Evolutionary conservation across 345 rosid species (phyloP).

Genomic region (Linum trigynum): DNA sequence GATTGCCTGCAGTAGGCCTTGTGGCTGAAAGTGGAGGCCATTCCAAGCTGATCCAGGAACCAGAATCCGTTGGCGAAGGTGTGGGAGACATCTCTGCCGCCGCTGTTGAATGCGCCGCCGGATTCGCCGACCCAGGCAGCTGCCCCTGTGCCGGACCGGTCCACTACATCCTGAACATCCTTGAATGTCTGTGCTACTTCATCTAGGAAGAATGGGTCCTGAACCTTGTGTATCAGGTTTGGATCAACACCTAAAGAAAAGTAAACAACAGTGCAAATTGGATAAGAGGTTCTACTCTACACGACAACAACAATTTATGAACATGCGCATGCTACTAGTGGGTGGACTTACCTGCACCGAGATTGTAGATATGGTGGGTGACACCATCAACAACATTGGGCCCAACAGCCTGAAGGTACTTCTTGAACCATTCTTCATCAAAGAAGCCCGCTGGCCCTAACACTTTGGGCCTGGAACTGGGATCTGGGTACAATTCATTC

Average conservation of each 20-base stretch:
- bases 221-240: conserved; percentile 33
- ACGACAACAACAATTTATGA: background rate
- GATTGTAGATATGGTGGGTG: conserved; percentile 58
- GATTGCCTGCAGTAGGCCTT: conserved; percentile 64
- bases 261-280: background rate
- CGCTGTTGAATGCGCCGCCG: conserved; percentile 63
- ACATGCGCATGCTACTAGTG: background rate
- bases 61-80: conserved; percentile 57
- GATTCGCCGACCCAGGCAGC: conserved; percentile 61
- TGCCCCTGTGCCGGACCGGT: conserved; percentile 38
- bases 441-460: conserved; percentile 52
- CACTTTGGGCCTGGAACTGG: conserved; percentile 28
- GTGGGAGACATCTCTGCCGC: conserved; percentile 49
- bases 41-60: conserved; percentile 61
- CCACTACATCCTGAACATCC: conserved; percentile 18
- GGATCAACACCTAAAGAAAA: conserved; percentile 33
- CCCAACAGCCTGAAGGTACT: conserved; percentile 31
- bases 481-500: conserved; percentile 25
- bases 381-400: conserved; percentile 37
- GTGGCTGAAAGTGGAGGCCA: conserved; percentile 45
- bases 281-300: background rate
- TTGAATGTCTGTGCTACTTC: conserved; percentile 36
- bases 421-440: conserved; percentile 44
- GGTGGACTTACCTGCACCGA: conserved; percentile 56
- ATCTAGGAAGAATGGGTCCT: conserved; percentile 40